A percentile compares a stretch with the other conserved stretches of the same genome.
phyloP scores from a whole-genome alignment of 2,329 filamentous ascomycete genomes.

The Xylariaceae sp. region DNA sequence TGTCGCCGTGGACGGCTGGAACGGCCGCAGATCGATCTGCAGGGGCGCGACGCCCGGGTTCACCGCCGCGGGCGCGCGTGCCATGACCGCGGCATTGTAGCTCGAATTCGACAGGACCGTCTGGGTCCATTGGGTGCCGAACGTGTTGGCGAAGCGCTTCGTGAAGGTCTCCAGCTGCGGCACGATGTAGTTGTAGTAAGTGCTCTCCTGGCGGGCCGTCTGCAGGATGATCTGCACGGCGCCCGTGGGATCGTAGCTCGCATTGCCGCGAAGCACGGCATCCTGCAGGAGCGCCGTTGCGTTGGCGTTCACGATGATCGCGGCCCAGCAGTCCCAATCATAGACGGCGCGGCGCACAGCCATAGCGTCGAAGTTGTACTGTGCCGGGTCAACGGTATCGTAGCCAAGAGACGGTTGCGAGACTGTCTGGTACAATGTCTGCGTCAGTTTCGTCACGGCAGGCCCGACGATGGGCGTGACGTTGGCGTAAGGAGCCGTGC shows the following conservation, averaged over 20 bases:
- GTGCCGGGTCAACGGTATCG: constrained; percentile 38
- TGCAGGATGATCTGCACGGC: constrained; percentile 53
- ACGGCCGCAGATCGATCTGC: constrained; percentile 53
- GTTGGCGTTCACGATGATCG: constrained; percentile 59
- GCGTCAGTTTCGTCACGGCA: constrained; percentile 40
- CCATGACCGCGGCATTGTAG: constrained; percentile 24
- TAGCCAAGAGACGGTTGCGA: constrained; percentile 43
- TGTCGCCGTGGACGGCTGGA: constrained; percentile 48
- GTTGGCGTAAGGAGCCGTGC: constrained; percentile 44
- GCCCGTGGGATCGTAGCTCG: constrained; percentile 55
- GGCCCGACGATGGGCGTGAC: constrained; percentile 53
- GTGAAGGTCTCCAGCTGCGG: constrained; percentile 47
- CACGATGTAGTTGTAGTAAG: constrained; percentile 47
- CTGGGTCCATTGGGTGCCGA: constrained; percentile 42
- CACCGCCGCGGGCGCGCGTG: constrained; percentile 22
- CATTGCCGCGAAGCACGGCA: constrained; percentile 50
- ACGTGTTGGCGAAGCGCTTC: constrained; percentile 39
- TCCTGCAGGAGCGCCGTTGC: constrained; percentile 53
- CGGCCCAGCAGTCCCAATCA: constrained; percentile 54
- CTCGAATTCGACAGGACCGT: constrained; percentile 37
- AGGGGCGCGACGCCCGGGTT: constrained; percentile 28
- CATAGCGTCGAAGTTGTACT: constrained; percentile 52
- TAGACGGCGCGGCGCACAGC: constrained; percentile 56
- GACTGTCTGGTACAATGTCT: constrained; percentile 35
- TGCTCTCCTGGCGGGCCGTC: constrained; percentile 52